phyloP scores from a whole-genome alignment of 75 land plant genomes.

The Isoetes taiwanensis region DNA sequence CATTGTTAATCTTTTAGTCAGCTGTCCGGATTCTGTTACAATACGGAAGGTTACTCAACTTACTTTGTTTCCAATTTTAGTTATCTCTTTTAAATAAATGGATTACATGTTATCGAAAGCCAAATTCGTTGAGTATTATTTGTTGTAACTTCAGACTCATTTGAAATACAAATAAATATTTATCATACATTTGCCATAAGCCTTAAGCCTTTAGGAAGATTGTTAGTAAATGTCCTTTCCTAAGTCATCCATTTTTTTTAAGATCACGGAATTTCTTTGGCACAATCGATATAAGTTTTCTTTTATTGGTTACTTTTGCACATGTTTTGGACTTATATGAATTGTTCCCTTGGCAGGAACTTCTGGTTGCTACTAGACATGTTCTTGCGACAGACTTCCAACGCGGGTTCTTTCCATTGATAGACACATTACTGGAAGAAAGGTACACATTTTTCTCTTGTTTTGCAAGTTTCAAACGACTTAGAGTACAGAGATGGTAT shows the following conservation, averaged over 20 bases:
- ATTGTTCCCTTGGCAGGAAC: conserved; percentile 51
- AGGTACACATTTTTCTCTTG: conserved; percentile 32
- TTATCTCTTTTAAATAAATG: neutral
- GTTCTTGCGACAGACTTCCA: conserved; percentile 88
- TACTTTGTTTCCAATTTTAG: neutral
- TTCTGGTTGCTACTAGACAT: conserved; percentile 85
- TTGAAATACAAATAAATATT: neutral
- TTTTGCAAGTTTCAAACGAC: neutral
- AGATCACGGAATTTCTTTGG: neutral
- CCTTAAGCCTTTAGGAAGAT: no score
- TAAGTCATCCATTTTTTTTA: no score
- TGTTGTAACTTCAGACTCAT: neutral
- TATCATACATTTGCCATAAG: no score
- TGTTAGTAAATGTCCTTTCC: no score
- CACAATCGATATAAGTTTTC: neutral
- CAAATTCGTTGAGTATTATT: neutral
- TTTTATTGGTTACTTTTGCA: conserved; percentile 12
- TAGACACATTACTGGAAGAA: conserved; percentile 89
- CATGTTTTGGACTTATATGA: no score
- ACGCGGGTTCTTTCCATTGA: conserved; percentile 82
- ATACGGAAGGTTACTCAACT: conserved; percentile 72
- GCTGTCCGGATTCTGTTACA: conserved; percentile 89
- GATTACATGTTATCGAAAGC: neutral
- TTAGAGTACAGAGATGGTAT: neutral
- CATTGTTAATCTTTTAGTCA: conserved; percentile 84